A percentile compares a stretch with the other conserved stretches of the same genome.
Conservation (phyloP, 2,329 filamentous ascomycete species). For the Hymenoscyphus scutula region DNA sequence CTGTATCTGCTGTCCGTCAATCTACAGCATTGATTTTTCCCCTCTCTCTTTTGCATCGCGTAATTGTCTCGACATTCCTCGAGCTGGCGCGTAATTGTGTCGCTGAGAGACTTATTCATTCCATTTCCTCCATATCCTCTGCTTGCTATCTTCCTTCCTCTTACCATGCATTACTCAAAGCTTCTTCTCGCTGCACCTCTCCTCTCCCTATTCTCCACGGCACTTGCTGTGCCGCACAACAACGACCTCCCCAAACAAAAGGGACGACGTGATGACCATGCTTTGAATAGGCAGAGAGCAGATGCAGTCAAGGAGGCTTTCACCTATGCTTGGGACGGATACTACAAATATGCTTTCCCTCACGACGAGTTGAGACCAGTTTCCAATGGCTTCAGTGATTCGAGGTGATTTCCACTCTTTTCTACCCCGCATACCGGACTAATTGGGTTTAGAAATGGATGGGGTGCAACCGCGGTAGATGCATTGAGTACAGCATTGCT, state of each 20-base stretch:
- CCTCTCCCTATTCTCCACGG: slow-evolving; percentile 19
- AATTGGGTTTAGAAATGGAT: slow-evolving; percentile 61
- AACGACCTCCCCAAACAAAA: slow-evolving; percentile 15
- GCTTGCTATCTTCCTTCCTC: not conserved
- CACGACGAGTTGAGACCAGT: slow-evolving; percentile 73
- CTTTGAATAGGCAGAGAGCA: slow-evolving; percentile 41
- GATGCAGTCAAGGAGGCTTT: slow-evolving; percentile 67
- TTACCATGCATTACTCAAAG: slow-evolving; percentile 26
- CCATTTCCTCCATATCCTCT: not conserved
- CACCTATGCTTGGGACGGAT: slow-evolving; percentile 68
- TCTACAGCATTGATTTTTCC: not conserved
- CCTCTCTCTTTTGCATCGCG: not conserved
- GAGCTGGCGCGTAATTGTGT: not conserved
- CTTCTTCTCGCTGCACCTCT: slow-evolving; percentile 17
- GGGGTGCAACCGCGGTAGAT: slow-evolving; percentile 82
- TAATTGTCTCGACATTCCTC: not conserved
- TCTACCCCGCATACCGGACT: slow-evolving; percentile 14
- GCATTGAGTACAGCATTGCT: slow-evolving; percentile 76
- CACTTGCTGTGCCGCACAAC: slow-evolving; percentile 24
- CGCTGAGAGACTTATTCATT: not conserved
- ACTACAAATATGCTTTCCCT: slow-evolving; percentile 71
- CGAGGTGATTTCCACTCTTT: slow-evolving; percentile 52
- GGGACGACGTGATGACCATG: slow-evolving; percentile 24
- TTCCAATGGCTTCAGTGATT: slow-evolving; percentile 63
- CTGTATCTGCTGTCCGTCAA: not conserved